These are phyloP conservation scores for Albizia julibrissin DNA, from an alignment of 306 rosid species.

Conservation along the genomic window DNA sequence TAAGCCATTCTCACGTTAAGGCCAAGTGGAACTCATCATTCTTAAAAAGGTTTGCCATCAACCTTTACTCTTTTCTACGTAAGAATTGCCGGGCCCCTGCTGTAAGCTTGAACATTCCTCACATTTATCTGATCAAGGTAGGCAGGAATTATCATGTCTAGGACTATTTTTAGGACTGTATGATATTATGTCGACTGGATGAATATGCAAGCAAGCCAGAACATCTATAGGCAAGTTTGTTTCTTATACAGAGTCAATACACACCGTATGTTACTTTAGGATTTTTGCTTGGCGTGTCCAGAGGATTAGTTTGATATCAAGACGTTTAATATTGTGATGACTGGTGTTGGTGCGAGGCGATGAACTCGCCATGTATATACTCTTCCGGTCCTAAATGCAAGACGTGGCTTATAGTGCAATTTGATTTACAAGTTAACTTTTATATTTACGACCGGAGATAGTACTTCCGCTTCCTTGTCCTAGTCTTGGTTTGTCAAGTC, in stretches of 20 bases:
- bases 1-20: conserved; percentile 76
- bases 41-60: conserved; percentile 61
- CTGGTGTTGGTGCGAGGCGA: conserved; percentile 31
- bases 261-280: conserved; percentile 3
- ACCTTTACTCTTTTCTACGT: conserved; percentile 80
- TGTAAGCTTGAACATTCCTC: conserved; percentile 83
- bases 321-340: conserved; percentile 37
- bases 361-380: conserved; percentile 32
- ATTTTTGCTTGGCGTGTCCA: conserved; percentile 31
- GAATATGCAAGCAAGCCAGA: conserved; percentile 33
- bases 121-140: conserved; percentile 79
- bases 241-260: conserved; percentile 29
- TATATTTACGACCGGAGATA: no score
- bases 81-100: conserved; percentile 87
- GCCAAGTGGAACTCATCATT: conserved; percentile 75
- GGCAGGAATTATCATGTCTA: conserved; percentile 83
- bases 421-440: no score
- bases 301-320: conserved; percentile 28
- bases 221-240: conserved; percentile 24
- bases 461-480: not conserved
- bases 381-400: no score
- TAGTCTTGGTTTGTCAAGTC: conserved; percentile 4
- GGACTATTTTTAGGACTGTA: conserved; percentile 24
- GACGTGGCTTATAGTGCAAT: no score
- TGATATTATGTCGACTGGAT: conserved; percentile 19